Base-by-base conservation (phyloP, 2,329 filamentous ascomycete species). In the Aspergillus spinulosporus region DNA sequence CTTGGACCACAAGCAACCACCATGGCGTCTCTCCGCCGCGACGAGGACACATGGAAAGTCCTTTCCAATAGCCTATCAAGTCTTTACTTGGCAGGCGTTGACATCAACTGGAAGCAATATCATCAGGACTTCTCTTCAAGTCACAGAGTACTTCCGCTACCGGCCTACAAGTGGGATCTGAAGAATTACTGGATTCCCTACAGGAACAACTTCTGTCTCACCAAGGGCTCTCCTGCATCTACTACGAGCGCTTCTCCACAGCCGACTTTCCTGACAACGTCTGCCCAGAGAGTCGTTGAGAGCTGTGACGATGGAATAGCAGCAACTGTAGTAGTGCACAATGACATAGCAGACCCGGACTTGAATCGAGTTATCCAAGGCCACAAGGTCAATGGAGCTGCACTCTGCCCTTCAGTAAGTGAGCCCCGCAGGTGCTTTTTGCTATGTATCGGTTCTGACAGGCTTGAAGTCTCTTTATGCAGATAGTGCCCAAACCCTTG, bases 1-100 rank as follows among this genome's bases (percentile, higher is more conserved):
- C 82, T 89, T 56, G 85, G 76, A 5, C 77, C 81, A 81, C 82
- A 57, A 76, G 82, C 57, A 79, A 83, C 43, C 78, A 84, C 52
- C 0, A 56, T 76, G 2, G 63, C 76, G 6, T 76, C 76, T 11
- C 72, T 79, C 48, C 72, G 74, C 15, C 50, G 67, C 58, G 69
- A 69, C 12, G 74, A 77, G 45, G 73, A 78, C 58, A 67, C 69
- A 7, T 79, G 72, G 76, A 76, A 74, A 63, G 70, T 73, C 34
- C 63, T 76, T 12, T 69, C 72, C 0, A 69, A 63, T 15, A 73
- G 70, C 34, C 62, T 77, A 47, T 68, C 68, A 0, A 57, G 64
- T 8, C 59, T 76, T 1, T 74, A 78, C 53, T 54, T 69, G n/a
- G 64, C 69, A 34, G 75, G 76, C 5, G 63, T 76, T 39, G 67